Evolutionary conservation across 768 basidiomycete genomes (phyloP), one percentile per base, ranked within the genome.

Genomic region (Roridomyces roridus): DNA sequence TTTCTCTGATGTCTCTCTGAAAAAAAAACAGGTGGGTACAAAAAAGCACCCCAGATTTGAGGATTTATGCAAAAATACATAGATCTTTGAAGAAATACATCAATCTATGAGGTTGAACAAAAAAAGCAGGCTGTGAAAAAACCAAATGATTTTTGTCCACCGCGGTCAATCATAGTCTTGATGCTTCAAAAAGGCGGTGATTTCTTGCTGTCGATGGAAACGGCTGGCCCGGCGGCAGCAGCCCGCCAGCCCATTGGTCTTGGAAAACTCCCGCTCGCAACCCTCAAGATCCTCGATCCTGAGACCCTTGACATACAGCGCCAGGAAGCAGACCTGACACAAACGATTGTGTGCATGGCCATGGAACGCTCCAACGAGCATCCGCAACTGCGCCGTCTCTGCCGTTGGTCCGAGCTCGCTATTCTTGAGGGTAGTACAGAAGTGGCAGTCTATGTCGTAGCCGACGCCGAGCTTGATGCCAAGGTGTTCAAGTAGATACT

Each of bases 271-370:
- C 1, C 59, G 15, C 34, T 60, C 64, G 23, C 52, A 55, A 29
- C 42, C 42, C 41, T 63, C 61, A 4, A 56, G 40, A n/a, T 63
- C 51, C 36, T 64, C 63, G 5, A 64, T 29, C 11, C 62, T 58
- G 5, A 45, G 14, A 2, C 63, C 63, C 29, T 46, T 35, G 17
- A 39, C 28, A 31, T 64, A 64, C 1, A 37, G 49, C 1, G 60
- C 39, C 15, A 61, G 46, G 29, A 57, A 48, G n/a, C 11, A 21
- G 2, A 60, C n/a, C 45, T 63, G 62, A 29, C 62, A 63, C 10
- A 15, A 18, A 1, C 59, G 53, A 18, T 28, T 46, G 46, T 60
- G 59, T 4, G 60, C 58, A 20, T 57, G 45, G 6, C 55, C 63
- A 29, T 61, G 60, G 36, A 55, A 55, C 6, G 53, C 35, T n/a